Conservation (phyloP, 495 filamentous ascomycete species). For the Margaritispora aquatica region DNA sequence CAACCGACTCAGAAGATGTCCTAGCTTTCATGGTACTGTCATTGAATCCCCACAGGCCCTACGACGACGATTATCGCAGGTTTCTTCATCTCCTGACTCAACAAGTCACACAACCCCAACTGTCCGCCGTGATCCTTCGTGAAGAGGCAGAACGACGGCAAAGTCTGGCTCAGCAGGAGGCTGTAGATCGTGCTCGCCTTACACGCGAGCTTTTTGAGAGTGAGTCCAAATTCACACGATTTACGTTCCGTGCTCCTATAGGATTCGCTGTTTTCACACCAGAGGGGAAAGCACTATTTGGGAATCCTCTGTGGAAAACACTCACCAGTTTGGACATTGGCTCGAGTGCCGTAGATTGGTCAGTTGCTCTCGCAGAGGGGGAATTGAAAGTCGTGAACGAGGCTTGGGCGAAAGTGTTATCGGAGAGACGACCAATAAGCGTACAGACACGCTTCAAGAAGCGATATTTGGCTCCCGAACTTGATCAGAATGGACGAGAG, state of each 20-base stretch:
- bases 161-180: constrained; percentile 54
- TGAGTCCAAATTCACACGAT: constrained; percentile 62
- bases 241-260: constrained; percentile 64
- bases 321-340: constrained; percentile 41
- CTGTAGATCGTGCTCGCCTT: constrained; percentile 54
- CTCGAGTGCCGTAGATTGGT: constrained; percentile 32
- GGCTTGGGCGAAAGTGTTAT: constrained; percentile 16
- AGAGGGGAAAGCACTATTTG: constrained; percentile 52
- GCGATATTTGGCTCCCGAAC: constrained; percentile 52
- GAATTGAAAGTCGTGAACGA: constrained; percentile 18
- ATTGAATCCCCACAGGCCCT: constrained; percentile 36
- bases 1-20: constrained; percentile 42
- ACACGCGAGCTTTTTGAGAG: constrained; percentile 59
- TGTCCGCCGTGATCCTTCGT: constrained; percentile 63
- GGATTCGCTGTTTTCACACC: constrained; percentile 63
- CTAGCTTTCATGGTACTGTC: constrained; percentile 37
- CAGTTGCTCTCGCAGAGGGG: constrained; percentile 41
- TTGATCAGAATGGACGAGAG: constrained; percentile 48
- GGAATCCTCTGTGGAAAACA: constrained; percentile 64
- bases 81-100: constrained; percentile 60
- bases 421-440: constrained; percentile 21
- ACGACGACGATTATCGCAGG: constrained; percentile 39
- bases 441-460: constrained; percentile 13
- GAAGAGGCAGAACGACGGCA: constrained; percentile 63
- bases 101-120: constrained; percentile 60